Percentiles rank a stretch among this genome's conserved stretches.
Conservation (phyloP, 345 rosid genomes). For the Melastoma malabathricum region DNA sequence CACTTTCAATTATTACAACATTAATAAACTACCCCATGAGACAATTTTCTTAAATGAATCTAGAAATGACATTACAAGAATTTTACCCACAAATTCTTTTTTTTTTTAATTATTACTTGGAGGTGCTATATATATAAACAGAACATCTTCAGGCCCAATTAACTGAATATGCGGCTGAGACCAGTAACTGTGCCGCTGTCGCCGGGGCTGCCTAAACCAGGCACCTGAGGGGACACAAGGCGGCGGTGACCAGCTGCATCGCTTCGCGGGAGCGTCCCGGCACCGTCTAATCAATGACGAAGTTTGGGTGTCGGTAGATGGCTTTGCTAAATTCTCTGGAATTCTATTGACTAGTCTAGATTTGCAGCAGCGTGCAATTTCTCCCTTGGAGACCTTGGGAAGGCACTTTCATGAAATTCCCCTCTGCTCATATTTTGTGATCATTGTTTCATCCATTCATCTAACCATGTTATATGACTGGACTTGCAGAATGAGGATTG, state of each 20-base stretch:
- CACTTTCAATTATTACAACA: too few species aligned
- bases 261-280: constrained; percentile 67
- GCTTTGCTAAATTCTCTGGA: not conserved
- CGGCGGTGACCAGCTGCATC: constrained; percentile 63
- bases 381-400: constrained; percentile 96
- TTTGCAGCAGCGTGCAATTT: constrained; percentile 81
- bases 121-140: too few species aligned
- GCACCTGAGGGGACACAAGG: constrained; percentile 64
- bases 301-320: too few species aligned
- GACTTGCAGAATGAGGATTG: too few species aligned
- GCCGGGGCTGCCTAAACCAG: constrained; percentile 39
- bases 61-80: too few species aligned
- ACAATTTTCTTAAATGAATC: too few species aligned
- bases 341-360: constrained; percentile 30
- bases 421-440: not conserved
- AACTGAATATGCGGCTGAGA: not conserved
- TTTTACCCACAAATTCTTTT: too few species aligned
- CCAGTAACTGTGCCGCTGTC: not conserved
- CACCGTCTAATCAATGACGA: constrained; percentile 1
- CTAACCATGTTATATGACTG: too few species aligned
- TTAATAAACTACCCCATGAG: too few species aligned
- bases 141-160: too few species aligned
- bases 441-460: not conserved
- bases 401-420: constrained; percentile 27
- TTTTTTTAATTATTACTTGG: too few species aligned